Base-by-base conservation (phyloP, 2,329 filamentous ascomycete genomes). In the Trichoderma afroharzianum region DNA sequence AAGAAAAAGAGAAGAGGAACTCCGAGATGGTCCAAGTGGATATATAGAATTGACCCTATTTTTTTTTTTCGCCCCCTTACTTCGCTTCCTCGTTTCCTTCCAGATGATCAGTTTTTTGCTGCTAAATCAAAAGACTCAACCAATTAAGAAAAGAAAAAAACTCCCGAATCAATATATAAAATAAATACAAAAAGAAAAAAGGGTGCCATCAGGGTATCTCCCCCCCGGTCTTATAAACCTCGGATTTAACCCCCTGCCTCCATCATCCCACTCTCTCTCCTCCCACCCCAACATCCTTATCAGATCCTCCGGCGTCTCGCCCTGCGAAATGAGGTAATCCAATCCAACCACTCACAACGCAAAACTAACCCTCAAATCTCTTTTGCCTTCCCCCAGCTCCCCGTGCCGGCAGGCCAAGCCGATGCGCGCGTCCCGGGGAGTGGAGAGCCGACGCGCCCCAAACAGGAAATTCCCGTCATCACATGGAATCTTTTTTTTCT, bases 401-500 rank as follows among this genome's bases (percentile, higher is more conserved):
- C 53, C 30, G 30, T 55, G n/a, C 43, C 62, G 62, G 62, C 28
- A 53, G 18, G 28, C 14, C 9, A 24, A 53, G 43, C 63, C 47
- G 63, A 55, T 55, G 43, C 39, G 39, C 7, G 28, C 30, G 64
- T 30, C 39, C 39, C 24, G 53, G 32, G n/a, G 53, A 12, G 55
- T 32, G 55, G 64, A 68, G 33, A n/a, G n/a, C 36, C 15, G 24
- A 12, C 32, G 26, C 50, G 55, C 36, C 64, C 36, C 12, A 61
- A 68, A 59, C 15, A 55, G 55, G 64, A 59, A 68, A 68, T 68
- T 68, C 36, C 64, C 53, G 64, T 68, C 64, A 68, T 68, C 64
- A 58, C 12, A 32, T 61, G 14, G n/a, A 50, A 55, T 66, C 63
- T 32, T n/a, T 63, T 21, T 43, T 11, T n/a, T n/a, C n/a, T n/a